Base-by-base conservation (phyloP, 2,329 filamentous ascomycete species). In the Nemania diffusa region DNA sequence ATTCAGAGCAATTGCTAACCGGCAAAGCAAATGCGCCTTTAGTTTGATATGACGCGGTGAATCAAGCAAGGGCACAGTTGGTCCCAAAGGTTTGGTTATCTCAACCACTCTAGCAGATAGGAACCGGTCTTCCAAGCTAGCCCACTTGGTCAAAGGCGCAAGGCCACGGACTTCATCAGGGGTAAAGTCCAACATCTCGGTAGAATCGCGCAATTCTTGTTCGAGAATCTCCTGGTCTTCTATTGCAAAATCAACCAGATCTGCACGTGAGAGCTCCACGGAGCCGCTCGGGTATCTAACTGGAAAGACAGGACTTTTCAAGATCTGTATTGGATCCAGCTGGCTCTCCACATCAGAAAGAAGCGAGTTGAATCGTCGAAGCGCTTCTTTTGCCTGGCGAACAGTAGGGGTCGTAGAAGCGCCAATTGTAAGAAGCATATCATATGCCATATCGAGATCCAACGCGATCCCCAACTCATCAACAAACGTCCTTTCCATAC, bases 151-250 rank as follows among this genome's bases (percentile, higher is more conserved):
- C 3, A 82, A 77, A 0, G 73, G 73, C 3, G 57, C 61, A 0
- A 83, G 65, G 0, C 63, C 64, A 1, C 64, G 69, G 2, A 80
- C 70, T 2, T 82, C 77, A 5, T 79, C 72, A 2, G 79, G 51
- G 0, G 58, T 69, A 58, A 81, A 81, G 62, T 81, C 79, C 0
- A 82, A 67, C 5, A 78, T 65, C 53, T 76, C 78, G 1, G 75
- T 73, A 5, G 58, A 70, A 2, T 53, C 22, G 0, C 57, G 22
- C 50, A 83, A 82, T 0, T 69, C 60, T 4, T 73, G 64, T 0
- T 57, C 58, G 1, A 79, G 60, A 0, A 34, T 6, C 6, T 79
- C 71, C 24, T 76, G 76, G 56, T 82, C 80, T 1, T 71, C 52
- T 1, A 82, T 75, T 11, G 72, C 74, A 56, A 83, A 82, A 1